phyloP scores from a whole-genome alignment of 352 stramenopile species.

The Pythium monospermum region DNA sequence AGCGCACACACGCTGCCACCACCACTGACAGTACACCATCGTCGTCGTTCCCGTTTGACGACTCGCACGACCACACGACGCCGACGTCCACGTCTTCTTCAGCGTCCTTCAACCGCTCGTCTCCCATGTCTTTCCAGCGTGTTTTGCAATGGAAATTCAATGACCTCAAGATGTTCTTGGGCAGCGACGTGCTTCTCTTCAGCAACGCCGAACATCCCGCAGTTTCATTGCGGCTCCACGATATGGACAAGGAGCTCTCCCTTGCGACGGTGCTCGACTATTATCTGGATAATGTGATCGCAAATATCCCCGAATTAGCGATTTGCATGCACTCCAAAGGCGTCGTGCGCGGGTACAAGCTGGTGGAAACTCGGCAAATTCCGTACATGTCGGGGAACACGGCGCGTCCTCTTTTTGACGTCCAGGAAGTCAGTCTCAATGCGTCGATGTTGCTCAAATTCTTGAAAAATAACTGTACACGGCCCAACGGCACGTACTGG shows the following conservation, averaged over 20 bases:
- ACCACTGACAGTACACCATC: too few relatives aligned
- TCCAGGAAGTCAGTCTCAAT: slow-evolving; percentile 85
- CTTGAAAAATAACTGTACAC: slow-evolving; percentile 77
- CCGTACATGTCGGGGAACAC: slow-evolving; percentile 66
- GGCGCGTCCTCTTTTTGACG: slow-evolving; percentile 61
- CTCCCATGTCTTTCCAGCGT: slow-evolving; percentile 53
- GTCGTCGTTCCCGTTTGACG: background rate
- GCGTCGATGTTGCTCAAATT: slow-evolving; percentile 85
- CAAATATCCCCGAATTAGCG: slow-evolving; percentile 79
- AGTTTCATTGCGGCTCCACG: slow-evolving; percentile 78
- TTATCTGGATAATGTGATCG: slow-evolving; percentile 86
- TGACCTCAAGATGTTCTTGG: slow-evolving; percentile 85
- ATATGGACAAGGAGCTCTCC: slow-evolving; percentile 84
- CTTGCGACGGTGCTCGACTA: slow-evolving; percentile 81
- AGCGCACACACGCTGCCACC: background rate
- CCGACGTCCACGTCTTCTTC: slow-evolving; percentile 4
- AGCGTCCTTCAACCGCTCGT: slow-evolving; percentile 11
- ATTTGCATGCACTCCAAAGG: slow-evolving; percentile 87
- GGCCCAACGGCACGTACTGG: slow-evolving; percentile 83
- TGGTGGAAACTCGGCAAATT: slow-evolving; percentile 79
- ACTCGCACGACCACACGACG: background rate
- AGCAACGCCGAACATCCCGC: slow-evolving; percentile 79
- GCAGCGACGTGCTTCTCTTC: slow-evolving; percentile 79
- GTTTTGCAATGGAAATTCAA: slow-evolving; percentile 86
- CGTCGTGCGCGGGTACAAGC: slow-evolving; percentile 78